These are phyloP conservation scores for Setomelanomma holmii DNA, from an alignment of 2,329 filamentous ascomycete genomes.

Conservation along the genomic window DNA sequence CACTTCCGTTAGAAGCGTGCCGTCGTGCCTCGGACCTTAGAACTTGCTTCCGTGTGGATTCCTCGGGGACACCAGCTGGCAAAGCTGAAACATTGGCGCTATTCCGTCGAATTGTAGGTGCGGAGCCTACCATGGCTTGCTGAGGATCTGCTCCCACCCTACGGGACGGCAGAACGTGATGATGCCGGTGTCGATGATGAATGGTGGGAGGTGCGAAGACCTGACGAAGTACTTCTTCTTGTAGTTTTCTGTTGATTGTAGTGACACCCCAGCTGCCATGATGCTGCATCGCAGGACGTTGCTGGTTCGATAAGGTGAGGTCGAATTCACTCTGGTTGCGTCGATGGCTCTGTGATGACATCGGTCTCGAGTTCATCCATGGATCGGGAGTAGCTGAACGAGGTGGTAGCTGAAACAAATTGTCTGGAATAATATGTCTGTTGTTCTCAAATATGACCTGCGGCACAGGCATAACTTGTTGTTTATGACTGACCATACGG, in stretches of 20 bases:
- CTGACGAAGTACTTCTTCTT: slow-evolving; percentile 91
- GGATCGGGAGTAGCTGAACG: slow-evolving; percentile 49
- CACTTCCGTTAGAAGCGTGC: slow-evolving; percentile 28
- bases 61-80: slow-evolving; percentile 34
- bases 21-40: slow-evolving; percentile 51
- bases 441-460: slow-evolving; percentile 96
- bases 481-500: slow-evolving; percentile 74
- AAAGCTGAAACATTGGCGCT: slow-evolving; percentile 47
- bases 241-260: slow-evolving; percentile 83
- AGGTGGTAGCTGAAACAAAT: slow-evolving; percentile 72
- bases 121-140: slow-evolving; percentile 39
- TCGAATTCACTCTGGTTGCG: slow-evolving; percentile 46
- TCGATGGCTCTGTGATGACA: slow-evolving; percentile 43
- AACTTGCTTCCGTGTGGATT: slow-evolving; percentile 52
- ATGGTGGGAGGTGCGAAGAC: slow-evolving; percentile 87
- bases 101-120: slow-evolving; percentile 46
- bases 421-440: slow-evolving; percentile 87
- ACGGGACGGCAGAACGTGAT: slow-evolving; percentile 67
- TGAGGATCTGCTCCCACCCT: slow-evolving; percentile 34
- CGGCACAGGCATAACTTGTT: slow-evolving; percentile 76
- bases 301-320: slow-evolving; percentile 26
- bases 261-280: slow-evolving; percentile 82
- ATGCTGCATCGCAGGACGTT: slow-evolving; percentile 55
- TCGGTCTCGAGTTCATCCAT: slow-evolving; percentile 31
- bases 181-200: slow-evolving; percentile 77